Evolutionary conservation across 768 basidiomycete species (phyloP).

Genomic region (Mycena kentingensis): DNA sequence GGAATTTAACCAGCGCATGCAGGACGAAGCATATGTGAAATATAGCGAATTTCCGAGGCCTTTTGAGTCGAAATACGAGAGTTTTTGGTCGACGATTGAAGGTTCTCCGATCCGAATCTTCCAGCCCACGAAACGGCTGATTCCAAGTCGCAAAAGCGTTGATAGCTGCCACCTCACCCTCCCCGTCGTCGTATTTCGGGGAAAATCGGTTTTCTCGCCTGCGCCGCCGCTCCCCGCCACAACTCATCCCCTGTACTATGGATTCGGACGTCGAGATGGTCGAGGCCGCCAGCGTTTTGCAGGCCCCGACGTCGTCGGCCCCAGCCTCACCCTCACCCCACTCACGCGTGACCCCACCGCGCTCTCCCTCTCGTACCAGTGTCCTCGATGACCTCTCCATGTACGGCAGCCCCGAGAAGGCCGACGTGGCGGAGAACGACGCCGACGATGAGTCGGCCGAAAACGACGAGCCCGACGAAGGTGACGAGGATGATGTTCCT

Average conservation of each 20-base stretch:
- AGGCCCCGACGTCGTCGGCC: background rate
- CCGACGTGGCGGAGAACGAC: slow-evolving; percentile 14
- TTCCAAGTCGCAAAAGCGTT: no score
- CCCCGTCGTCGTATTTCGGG: no score
- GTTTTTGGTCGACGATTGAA: no score
- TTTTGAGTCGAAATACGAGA: no score
- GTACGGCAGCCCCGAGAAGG: slow-evolving; percentile 22
- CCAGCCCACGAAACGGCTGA: no score
- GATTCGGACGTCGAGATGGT: slow-evolving; percentile 33
- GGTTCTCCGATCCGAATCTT: no score
- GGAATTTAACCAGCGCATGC: no score
- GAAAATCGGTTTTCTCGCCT: no score
- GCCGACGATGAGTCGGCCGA: slow-evolving; percentile 17
- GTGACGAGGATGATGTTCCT: slow-evolving; percentile 4
- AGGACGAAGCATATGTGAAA: no score
- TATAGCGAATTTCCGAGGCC: no score
- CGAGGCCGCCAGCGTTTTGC: background rate
- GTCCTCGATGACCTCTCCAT: slow-evolving; percentile 19
- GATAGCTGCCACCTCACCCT: no score
- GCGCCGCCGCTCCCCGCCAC: no score
- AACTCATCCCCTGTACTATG: slow-evolving; percentile 21
- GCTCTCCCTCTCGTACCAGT: slow-evolving; percentile 2
- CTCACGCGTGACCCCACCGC: slow-evolving; percentile 23
- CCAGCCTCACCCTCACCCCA: slow-evolving; percentile 1
- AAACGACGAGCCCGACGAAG: slow-evolving; percentile 10